phyloP scores from a whole-genome alignment of 2,329 filamentous ascomycete genomes.

The Fusarium concolor region DNA sequence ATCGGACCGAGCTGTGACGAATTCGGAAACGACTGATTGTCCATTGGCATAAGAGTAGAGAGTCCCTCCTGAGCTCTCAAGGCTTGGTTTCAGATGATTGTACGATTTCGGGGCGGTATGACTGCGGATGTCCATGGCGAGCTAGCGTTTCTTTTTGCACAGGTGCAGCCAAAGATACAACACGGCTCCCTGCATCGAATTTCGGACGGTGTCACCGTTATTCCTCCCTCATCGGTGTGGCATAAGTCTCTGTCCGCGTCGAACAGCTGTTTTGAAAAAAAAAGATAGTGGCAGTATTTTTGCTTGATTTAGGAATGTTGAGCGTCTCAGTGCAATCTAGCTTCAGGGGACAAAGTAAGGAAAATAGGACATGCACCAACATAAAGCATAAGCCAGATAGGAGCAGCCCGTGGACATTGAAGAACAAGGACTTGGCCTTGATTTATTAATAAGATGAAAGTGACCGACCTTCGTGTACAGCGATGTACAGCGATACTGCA shows the following conservation, averaged over 20 bases:
- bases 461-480: not conserved
- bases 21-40: slow-evolving; percentile 33
- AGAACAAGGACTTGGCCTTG: not conserved
- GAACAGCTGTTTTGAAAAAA: slow-evolving; percentile 17
- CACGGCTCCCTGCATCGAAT: slow-evolving; percentile 47
- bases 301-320: not conserved
- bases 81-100: slow-evolving; percentile 48
- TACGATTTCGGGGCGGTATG: slow-evolving; percentile 44
- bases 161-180: slow-evolving; percentile 36
- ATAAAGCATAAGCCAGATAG: not conserved
- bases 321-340: not conserved
- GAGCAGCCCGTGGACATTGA: not conserved
- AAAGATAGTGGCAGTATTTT: not conserved
- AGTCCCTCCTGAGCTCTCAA: slow-evolving; percentile 26
- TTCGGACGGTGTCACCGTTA: slow-evolving; percentile 43
- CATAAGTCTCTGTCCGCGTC: slow-evolving; percentile 35
- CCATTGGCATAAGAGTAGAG: slow-evolving; percentile 15
- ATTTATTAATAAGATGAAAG: not conserved
- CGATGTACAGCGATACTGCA: slow-evolving; percentile 1
- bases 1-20: slow-evolving; percentile 43
- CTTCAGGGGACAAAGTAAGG: not conserved
- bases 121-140: slow-evolving; percentile 46
- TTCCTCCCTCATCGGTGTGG: slow-evolving; percentile 27
- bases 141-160: slow-evolving; percentile 42
- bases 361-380: not conserved